Evolutionary conservation across 176 grass and related monocot species (phyloP).

Genomic region (Chloris gayana): DNA sequence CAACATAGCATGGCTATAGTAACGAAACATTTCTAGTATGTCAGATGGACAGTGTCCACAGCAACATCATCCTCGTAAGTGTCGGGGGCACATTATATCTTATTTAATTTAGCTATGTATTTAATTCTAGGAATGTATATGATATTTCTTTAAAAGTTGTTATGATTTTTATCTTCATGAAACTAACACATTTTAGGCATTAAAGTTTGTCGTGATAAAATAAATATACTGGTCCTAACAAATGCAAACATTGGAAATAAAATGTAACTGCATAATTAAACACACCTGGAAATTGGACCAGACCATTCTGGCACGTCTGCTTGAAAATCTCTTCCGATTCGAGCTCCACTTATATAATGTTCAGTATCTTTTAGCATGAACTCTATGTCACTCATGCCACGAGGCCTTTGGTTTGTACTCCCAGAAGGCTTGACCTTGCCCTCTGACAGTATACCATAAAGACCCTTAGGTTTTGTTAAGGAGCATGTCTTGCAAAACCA

Average conservation of each 20-base stretch:
- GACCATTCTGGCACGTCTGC: slow-evolving; percentile 83
- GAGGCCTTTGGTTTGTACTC: slow-evolving; percentile 45
- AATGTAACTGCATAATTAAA: slow-evolving; percentile 24
- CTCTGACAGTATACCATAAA: slow-evolving; percentile 45
- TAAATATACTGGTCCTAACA: slow-evolving; percentile 21
- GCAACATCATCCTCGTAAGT: too few species aligned
- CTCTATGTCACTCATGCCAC: slow-evolving; percentile 63
- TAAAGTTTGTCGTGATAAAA: slow-evolving; percentile 26
- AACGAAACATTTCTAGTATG: too few species aligned
- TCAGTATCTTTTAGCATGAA: slow-evolving; percentile 63
- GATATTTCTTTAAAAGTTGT: not conserved
- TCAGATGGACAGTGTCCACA: too few species aligned
- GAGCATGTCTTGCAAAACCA: slow-evolving; percentile 85
- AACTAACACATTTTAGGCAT: slow-evolving; percentile 19
- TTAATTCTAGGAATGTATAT: slow-evolving; percentile 6
- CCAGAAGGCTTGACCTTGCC: slow-evolving; percentile 39
- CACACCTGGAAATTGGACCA: slow-evolving; percentile 60
- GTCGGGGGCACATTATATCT: too few species aligned
- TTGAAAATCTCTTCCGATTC: slow-evolving; percentile 83
- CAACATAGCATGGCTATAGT: too few species aligned
- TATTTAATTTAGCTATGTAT: slow-evolving; percentile 17
- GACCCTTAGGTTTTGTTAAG: slow-evolving; percentile 48
- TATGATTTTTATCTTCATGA: slow-evolving; percentile 13
- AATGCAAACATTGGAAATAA: slow-evolving; percentile 29
- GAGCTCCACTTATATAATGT: slow-evolving; percentile 65